These are phyloP conservation scores for Keqinozyma sinolaborantium DNA, from an alignment of 1,139 yeast species.

Conservation along the genomic window DNA sequence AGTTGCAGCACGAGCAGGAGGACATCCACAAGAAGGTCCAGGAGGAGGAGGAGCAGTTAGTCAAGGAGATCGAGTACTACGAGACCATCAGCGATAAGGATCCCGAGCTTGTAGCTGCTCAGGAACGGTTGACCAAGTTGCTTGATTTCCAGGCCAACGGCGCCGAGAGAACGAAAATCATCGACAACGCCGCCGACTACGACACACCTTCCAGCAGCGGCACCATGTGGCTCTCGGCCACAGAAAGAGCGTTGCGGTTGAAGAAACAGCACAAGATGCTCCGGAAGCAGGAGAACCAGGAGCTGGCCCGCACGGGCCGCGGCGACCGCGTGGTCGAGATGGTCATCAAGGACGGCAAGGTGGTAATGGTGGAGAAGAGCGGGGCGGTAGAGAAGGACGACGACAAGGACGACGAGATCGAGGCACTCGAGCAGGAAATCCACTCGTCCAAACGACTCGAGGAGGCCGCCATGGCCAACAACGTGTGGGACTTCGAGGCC, in stretches of 20 bases:
- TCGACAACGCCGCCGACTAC: conserved; percentile 91
- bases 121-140: conserved; percentile 66
- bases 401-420: conserved; percentile 22
- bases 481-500: conserved; percentile 56
- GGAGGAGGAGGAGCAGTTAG: conserved; percentile 29
- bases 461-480: conserved; percentile 10
- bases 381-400: conserved; percentile 15
- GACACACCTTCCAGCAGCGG: conserved; percentile 53
- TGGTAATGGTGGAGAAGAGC: conserved; percentile 45
- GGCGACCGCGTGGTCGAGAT: conserved; percentile 75
- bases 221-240: conserved; percentile 81
- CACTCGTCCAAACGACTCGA: conserved; percentile 14
- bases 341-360: conserved; percentile 81
- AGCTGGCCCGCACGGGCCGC: conserved; percentile 61
- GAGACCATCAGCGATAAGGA: conserved; percentile 31
- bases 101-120: conserved; percentile 63
- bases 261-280: conserved; percentile 78
- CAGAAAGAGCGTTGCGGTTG: conserved; percentile 78
- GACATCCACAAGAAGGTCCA: conserved; percentile 15
- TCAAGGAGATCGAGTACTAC: conserved; percentile 32
- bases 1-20: conserved; percentile 15
- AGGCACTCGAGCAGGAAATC: conserved; percentile 22
- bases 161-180: conserved; percentile 85
- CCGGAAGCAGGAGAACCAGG: conserved; percentile 57
- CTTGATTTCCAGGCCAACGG: conserved; percentile 82